phyloP scores from a whole-genome alignment of 1,284 basidiomycete species.

The Cystobasidium pallidum region DNA sequence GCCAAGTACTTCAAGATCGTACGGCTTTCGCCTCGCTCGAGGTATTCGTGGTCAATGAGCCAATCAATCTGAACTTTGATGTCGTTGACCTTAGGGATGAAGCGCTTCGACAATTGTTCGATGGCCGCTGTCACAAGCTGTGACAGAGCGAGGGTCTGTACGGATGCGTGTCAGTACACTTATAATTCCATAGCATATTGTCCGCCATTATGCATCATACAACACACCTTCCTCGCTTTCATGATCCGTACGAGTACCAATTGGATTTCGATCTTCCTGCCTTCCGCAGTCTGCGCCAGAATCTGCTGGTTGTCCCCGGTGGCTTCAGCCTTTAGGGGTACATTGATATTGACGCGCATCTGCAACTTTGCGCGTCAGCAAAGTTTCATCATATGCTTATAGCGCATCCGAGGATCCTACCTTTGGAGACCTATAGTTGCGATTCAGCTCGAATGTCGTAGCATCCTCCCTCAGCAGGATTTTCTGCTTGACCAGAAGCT shows the following conservation, averaged over 20 bases:
- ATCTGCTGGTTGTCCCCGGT: constrained; percentile 90
- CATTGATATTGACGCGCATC: constrained; percentile 85
- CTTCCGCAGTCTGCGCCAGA: constrained; percentile 93
- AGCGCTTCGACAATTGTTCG: constrained; percentile 83
- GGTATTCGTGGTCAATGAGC: constrained; percentile 95
- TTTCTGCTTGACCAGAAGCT: constrained; percentile 82
- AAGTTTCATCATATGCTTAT: background rate
- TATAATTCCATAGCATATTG: no score
- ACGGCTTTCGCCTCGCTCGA: constrained; percentile 66
- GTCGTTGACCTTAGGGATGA: constrained; percentile 85
- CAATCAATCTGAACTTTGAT: constrained; percentile 89
- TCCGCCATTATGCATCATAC: background rate
- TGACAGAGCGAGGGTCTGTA: constrained; percentile 93
- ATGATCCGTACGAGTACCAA: constrained; percentile 69
- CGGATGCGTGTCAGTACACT: no score
- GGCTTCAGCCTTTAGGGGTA: constrained; percentile 90
- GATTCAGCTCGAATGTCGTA: constrained; percentile 82
- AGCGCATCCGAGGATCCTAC: constrained; percentile 53
- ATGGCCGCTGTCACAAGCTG: constrained; percentile 92
- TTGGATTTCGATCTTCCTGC: constrained; percentile 94
- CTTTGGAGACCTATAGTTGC: constrained; percentile 96
- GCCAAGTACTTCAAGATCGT: constrained; percentile 46
- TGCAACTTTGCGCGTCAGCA: background rate
- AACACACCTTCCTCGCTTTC: constrained; percentile 80
- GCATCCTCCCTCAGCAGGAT: constrained; percentile 78